Percentiles rank a stretch among this genome's conserved stretches.
Conservation (phyloP, 2,329 filamentous ascomycete genomes). For the Talaromyces sp. region DNA sequence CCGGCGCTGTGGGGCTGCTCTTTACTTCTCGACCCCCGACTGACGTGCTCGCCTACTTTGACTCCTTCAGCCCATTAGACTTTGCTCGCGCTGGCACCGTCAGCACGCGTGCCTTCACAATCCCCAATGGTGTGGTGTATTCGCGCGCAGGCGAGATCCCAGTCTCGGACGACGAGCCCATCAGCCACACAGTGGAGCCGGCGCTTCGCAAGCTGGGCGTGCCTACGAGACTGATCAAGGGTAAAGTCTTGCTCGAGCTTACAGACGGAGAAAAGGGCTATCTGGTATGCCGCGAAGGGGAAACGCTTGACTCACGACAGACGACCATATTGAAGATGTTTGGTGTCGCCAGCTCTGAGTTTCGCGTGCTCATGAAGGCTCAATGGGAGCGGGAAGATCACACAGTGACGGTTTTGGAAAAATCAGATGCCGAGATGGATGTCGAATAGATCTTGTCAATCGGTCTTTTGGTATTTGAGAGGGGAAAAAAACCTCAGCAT, state of each 20-base stretch:
- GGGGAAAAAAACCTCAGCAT: conserved; percentile 21
- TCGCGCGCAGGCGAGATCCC: conserved; percentile 73
- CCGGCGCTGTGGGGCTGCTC: conserved; percentile 81
- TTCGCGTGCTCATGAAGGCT: conserved; percentile 74
- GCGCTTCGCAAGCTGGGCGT: conserved; percentile 84
- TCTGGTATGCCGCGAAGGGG: conserved; percentile 76
- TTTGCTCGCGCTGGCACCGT: conserved; percentile 82
- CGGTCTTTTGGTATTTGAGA: conserved; percentile 17
- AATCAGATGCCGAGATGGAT: conserved; percentile 37
- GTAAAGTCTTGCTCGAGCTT: conserved; percentile 72
- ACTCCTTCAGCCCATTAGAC: conserved; percentile 68
- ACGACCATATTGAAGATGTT: conserved; percentile 93
- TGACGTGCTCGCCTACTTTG: conserved; percentile 69
- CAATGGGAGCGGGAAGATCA: conserved; percentile 44
- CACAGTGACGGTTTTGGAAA: conserved; percentile 37
- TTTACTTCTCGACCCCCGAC: conserved; percentile 74
- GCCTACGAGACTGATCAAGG: conserved; percentile 82
- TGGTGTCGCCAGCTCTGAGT: conserved; percentile 84
- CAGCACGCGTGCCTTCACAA: conserved; percentile 69
- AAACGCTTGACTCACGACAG: conserved; percentile 83
- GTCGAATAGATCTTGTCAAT: conserved; percentile 29
- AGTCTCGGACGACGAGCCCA: conserved; percentile 73
- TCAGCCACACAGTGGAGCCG: conserved; percentile 85
- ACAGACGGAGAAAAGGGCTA: conserved; percentile 52
- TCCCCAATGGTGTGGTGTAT: conserved; percentile 80